These are phyloP conservation scores for Eucalyptus decipiens DNA, from an alignment of 345 rosid genomes.

Conservation along the genomic window DNA sequence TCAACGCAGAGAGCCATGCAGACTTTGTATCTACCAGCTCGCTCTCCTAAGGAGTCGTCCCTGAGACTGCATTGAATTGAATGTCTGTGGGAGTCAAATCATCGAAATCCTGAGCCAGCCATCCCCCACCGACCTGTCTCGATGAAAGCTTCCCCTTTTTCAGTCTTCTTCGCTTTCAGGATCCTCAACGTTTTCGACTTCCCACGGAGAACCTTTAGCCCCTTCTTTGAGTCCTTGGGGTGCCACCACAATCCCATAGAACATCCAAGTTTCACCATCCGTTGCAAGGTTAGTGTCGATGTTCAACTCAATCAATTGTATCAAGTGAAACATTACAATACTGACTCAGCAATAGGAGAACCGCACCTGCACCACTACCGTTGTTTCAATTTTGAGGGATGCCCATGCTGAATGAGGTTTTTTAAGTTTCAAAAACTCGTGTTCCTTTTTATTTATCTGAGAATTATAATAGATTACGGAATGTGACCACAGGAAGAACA, in stretches of 20 bases:
- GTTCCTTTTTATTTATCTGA: not conserved
- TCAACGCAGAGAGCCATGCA: conserved; percentile 95
- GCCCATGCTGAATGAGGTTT: not conserved
- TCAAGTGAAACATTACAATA: not conserved
- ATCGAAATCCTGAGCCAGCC: conserved; percentile 90
- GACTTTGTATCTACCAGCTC: conserved; percentile 69
- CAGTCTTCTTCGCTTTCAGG: conserved; percentile 70
- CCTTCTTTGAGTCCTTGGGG: conserved; percentile 70
- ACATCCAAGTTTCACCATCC: conserved; percentile 93
- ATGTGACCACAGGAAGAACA: not conserved
- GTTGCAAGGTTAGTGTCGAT: not conserved
- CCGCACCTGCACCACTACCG: not conserved
- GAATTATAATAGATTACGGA: not conserved
- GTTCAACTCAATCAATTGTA: not conserved
- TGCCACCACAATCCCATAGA: conserved; percentile 85
- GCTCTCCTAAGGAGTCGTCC: conserved; percentile 40
- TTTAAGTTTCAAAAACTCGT: not conserved
- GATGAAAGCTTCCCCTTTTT: conserved; percentile 71
- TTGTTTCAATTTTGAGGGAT: not conserved
- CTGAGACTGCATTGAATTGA: conserved; percentile 48
- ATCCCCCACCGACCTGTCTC: conserved; percentile 92
- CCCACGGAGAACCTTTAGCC: conserved; percentile 85
- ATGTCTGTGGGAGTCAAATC: conserved; percentile 70
- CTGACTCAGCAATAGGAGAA: not conserved
- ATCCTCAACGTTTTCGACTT: conserved; percentile 89